Conservation (phyloP, 768 basidiomycete genomes). For the Tulasnella sp. region DNA sequence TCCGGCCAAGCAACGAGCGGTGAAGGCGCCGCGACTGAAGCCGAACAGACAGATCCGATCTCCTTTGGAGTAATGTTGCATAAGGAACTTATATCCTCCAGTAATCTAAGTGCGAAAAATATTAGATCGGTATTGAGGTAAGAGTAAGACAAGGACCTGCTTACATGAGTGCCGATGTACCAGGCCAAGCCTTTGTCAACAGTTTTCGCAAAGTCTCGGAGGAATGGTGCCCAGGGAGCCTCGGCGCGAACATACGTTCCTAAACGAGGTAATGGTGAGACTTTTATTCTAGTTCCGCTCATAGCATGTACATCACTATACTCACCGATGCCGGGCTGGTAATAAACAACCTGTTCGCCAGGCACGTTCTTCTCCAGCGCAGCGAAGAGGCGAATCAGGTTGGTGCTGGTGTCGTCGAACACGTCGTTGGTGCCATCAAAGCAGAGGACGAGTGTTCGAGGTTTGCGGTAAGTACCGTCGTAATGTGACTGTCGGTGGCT, state of each 20-base stretch:
- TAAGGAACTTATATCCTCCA: slow-evolving; percentile 39
- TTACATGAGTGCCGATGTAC: slow-evolving; percentile 68
- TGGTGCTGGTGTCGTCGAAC: slow-evolving; percentile 53
- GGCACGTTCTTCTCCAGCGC: slow-evolving; percentile 63
- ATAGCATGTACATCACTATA: background rate
- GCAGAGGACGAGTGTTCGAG: slow-evolving; percentile 60
- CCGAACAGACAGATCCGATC: slow-evolving; percentile 47
- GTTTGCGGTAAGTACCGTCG: background rate
- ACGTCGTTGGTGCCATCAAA: slow-evolving; percentile 64
- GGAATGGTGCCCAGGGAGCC: slow-evolving; percentile 56
- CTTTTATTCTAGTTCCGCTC: slow-evolving; percentile 49
- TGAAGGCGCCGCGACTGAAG: slow-evolving; percentile 44
- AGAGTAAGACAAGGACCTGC: slow-evolving; percentile 49
- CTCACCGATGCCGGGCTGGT: slow-evolving; percentile 50
- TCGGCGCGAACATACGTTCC: slow-evolving; percentile 64
- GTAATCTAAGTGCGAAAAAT: slow-evolving; percentile 36
- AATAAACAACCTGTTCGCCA: slow-evolving; percentile 64
- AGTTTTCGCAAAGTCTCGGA: slow-evolving; percentile 60
- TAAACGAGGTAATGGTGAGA: too few relatives aligned
- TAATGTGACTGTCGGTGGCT: background rate
- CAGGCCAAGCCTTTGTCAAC: slow-evolving; percentile 74
- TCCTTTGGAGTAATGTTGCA: slow-evolving; percentile 37
- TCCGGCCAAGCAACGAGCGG: slow-evolving; percentile 41
- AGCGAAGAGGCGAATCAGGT: slow-evolving; percentile 70
- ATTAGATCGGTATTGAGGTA: background rate